Evolutionary conservation across 257 asterid species (phyloP).

Genomic region (Anisodus tanguticus): DNA sequence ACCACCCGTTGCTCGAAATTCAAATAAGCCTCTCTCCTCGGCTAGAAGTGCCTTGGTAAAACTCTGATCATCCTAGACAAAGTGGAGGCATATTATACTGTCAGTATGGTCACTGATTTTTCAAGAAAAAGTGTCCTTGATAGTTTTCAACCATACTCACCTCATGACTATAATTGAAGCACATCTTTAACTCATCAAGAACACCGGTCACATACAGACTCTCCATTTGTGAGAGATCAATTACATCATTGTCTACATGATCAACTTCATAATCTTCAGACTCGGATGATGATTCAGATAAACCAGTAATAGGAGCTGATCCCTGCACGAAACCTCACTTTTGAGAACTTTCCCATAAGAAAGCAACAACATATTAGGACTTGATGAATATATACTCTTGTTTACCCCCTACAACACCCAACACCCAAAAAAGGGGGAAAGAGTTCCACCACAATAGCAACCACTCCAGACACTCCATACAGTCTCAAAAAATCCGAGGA

Average conservation of each 20-base stretch:
- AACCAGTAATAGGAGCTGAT: conserved; percentile 71
- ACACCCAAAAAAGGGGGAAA: neutral
- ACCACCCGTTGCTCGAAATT: conserved; percentile 96
- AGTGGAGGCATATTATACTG: neutral
- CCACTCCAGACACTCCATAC: neutral
- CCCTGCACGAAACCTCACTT: conserved; percentile 52
- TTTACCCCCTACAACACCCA: neutral
- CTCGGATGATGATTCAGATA: conserved; percentile 73
- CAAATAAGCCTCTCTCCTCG: conserved; percentile 82
- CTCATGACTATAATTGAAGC: conserved; percentile 76
- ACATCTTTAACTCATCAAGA: conserved; percentile 85
- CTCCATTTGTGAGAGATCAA: conserved; percentile 61
- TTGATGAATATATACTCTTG: neutral
- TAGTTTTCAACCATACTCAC: conserved; percentile 45
- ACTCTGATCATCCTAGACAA: conserved; percentile 59
- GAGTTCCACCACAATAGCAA: neutral
- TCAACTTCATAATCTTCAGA: conserved; percentile 70
- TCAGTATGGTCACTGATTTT: neutral
- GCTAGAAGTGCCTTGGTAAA: conserved; percentile 77
- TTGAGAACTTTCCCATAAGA: neutral
- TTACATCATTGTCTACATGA: conserved; percentile 43
- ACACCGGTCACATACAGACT: conserved; percentile 72
- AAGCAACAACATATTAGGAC: neutral
- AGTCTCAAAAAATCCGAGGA: neutral
- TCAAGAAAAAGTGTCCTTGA: neutral